These are phyloP conservation scores for Volvox reticuliferus DNA, from an alignment of 139 green algal species.

Conservation along the genomic window DNA sequence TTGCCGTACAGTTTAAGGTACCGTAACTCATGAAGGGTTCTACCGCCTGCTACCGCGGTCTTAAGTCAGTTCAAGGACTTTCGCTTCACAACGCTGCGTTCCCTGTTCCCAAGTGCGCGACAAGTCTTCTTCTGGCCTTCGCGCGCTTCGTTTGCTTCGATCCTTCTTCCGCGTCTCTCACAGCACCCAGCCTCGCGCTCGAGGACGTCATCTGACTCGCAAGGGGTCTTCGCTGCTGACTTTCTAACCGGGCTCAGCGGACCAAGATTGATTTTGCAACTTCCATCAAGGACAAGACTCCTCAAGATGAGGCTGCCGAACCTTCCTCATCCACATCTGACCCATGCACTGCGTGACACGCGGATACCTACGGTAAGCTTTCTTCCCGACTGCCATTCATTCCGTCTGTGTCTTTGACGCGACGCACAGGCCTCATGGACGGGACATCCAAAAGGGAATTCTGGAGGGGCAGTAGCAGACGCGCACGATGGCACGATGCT, in stretches of 20 bases:
- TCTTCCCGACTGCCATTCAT: too few relatives aligned
- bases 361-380: constrained; percentile 20
- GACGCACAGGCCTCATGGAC: too few relatives aligned
- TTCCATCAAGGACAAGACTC: background rate
- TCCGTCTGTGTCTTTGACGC: too few relatives aligned
- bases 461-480: background rate
- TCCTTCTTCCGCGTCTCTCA: background rate
- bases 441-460: too few relatives aligned
- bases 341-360: constrained; percentile 26
- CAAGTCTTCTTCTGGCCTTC: too few relatives aligned
- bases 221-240: background rate
- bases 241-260: background rate
- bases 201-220: background rate
- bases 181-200: too few relatives aligned
- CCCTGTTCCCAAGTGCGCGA: too few relatives aligned
- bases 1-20: background rate
- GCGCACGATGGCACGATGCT: background rate
- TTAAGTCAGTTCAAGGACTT: background rate
- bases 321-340: constrained; percentile 26
- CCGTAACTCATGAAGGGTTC: too few relatives aligned
- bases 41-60: too few relatives aligned
- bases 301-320: background rate
- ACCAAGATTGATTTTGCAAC: too few relatives aligned
- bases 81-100: too few relatives aligned
- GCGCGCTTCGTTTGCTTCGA: background rate